Base-by-base conservation (phyloP, 2,329 filamentous ascomycete genomes). In the Fusarium sp. region DNA sequence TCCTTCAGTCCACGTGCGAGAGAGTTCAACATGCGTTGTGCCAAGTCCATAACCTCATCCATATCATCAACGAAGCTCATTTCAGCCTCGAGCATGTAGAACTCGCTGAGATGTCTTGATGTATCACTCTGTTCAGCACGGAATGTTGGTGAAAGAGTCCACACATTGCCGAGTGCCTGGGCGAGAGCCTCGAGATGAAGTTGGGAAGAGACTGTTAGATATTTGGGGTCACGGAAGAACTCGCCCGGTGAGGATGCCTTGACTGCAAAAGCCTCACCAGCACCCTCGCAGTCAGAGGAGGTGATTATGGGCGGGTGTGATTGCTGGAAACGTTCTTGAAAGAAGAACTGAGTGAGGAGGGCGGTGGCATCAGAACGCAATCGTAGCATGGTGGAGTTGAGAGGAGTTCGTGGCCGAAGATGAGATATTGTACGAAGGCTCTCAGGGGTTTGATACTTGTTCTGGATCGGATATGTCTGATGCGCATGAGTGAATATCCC, bases 61-160 rank as follows among this genome's bases (percentile, higher is more conserved):
- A 98, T 86, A 72, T 91, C 85, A 56, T 93, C 87, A 47, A 92
- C 89, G 81, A 98, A 98, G 78, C 91, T 92, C 81, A 95, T 86
- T 82, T 99, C 97, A 17, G 92, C 95, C 83, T 99, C 97, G 3
- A 99, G 89, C 97, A 99, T 98, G 84, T 98, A 98, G 79, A 99
- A 98, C 80, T 99, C 97, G 85, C 95, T 98, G 70, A 99, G 87
- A 83, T 99, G 97, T 32, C 97, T 91, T 7, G 95, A 92, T 0
- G 97, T 98, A 80, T 98, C 95, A 83, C 95, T 98, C 80, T 92
- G 92, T 82, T 98, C 97, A 5, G 97, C 97, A 40, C 97, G 91
- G 80, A 99, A 99, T 0, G 95, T 97, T 4, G 97, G 97, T 6
- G 95, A 97, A 12, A 99, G 85, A 1, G 95, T 94, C 95, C 97